Base-by-base conservation (phyloP, 768 basidiomycete species). In the Dioszegia hungarica region DNA sequence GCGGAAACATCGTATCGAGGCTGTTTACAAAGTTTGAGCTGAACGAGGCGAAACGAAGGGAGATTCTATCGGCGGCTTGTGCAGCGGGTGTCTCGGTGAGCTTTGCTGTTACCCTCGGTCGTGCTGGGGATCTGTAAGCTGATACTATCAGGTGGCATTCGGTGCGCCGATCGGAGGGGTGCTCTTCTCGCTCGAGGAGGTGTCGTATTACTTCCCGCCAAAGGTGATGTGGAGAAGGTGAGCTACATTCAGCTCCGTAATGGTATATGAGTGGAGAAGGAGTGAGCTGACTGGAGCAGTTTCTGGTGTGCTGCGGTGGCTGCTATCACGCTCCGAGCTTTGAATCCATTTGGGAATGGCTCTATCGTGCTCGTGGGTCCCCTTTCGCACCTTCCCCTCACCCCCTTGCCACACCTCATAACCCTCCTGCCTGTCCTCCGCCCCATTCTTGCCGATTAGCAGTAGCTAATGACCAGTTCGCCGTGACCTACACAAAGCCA, bases 221-320 rank as follows among this genome's bases (percentile, higher is more conserved):
- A 95, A 95, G 80, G 70, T 73, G 80, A 91, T 97, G 90, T 94
- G 90, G 89, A 80, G 91, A 79, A 89, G 89, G 90, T 90, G 68
- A 44, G 75, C 60, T 49, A 25, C 15, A n/a, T n/a, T n/a, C n/a
- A n/a, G n/a, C n/a, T n/a, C n/a, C n/a, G n/a, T n/a, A 19, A 6
- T 25, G 24, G 29, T 15, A 5, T 6, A 28, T 36, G 12, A 34
- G 37, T 22, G 15, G 20, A n/a, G 15, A 22, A 8, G 14, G 27
- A 5, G 14, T 2, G 14, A 45, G 36, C 54, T 55, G 43, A 55
- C 19, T 20, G 15, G 3, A n/a, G 4, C 54, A 88, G 86, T n/a
- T 94, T 94, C 70, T 89, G 89, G 53, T 89, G 88, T 15, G 90
- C 89, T 6, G 88, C 86, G 47, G 82, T 91, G 49, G 90, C 90